Base-by-base conservation (phyloP, 2,329 filamentous ascomycete species). In the Akanthomyces muscarius region DNA sequence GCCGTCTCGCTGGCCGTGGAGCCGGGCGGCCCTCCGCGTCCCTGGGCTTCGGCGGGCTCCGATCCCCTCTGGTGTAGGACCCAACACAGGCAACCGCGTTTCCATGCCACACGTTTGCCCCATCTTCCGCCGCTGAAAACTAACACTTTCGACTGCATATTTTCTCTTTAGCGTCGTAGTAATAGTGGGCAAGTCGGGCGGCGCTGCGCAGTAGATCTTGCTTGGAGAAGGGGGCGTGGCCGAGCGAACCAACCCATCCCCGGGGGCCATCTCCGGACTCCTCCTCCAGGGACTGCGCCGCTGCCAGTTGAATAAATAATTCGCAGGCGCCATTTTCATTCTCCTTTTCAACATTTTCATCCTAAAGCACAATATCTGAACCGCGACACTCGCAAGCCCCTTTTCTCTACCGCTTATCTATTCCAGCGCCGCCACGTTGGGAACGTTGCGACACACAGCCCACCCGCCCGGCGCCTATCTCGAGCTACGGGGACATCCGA, bases 31-130 rank as follows among this genome's bases (percentile, higher is more conserved):
- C 54, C 65, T 53, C 61, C 61, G 64, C 65, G 65, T 60, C 63
- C 18, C 64, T 68, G 70, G 70, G 65, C 44, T 61, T 71, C 70
- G 70, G 70, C 70, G 70, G 68, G 67, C 66, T 72, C 70, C 69
- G 70, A 60, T 33, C 52, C 42, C 44, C 52, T 16, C 18, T 30
- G 7, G 23, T 45, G 33, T 5, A n/a, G 30, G 44, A n/a, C 14
- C 47, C 33, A 51, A 16, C 36, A 33, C 42, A 7, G 6, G 6
- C 11, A 38, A 38, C 36, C 14, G 7, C 18, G 25, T 3, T 33
- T 11, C 2, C 44, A 13, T 50, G 16, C 2, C 10, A 25, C 18
- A n/a, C 13, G 4, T 48, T 47, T 4, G 30, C n/a, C 55, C 28
- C 28, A 36, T 53, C 38, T 45, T 38, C 23, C 38, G 45, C 16